Evolutionary conservation across 306 rosid genomes (phyloP).

Genomic region (Cicer arietinum): DNA sequence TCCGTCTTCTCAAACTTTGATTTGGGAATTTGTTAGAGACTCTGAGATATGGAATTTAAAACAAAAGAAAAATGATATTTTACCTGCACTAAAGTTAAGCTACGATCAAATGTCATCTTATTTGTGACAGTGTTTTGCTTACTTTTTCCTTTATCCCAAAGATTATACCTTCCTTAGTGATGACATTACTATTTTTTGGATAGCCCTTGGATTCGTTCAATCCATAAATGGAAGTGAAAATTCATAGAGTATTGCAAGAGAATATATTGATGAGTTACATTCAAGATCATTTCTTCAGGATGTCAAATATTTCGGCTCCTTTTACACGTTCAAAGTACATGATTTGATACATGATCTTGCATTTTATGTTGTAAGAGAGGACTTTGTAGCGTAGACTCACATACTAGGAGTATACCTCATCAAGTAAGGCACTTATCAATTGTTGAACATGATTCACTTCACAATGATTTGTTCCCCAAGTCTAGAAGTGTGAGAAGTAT

Average conservation of each 20-base stretch:
- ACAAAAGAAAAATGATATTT: background rate
- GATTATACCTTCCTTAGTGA: background rate
- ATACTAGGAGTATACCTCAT: background rate
- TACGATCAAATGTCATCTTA: background rate
- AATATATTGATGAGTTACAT: background rate
- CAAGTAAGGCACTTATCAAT: background rate
- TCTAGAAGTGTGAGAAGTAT: background rate
- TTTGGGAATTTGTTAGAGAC: background rate
- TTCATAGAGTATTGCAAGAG: background rate
- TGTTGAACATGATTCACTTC: background rate
- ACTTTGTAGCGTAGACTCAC: too few relatives aligned
- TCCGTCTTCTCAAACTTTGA: background rate
- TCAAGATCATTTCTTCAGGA: background rate
- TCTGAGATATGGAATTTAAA: background rate
- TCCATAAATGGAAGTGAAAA: background rate
- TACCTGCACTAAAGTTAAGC: background rate
- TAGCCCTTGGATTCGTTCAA: background rate
- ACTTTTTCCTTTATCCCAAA: constrained; percentile 5
- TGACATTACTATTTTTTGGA: background rate
- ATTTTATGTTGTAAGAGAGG: background rate
- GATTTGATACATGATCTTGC: constrained; percentile 2
- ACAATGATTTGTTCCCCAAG: background rate
- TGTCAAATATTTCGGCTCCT: background rate
- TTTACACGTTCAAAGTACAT: background rate
- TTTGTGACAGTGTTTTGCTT: background rate